Percentiles rank a stretch among this genome's conserved stretches.
These are phyloP conservation scores for Pleomassaria siparia DNA, from an alignment of 2,329 filamentous ascomycete genomes.

Conservation along the genomic window DNA sequence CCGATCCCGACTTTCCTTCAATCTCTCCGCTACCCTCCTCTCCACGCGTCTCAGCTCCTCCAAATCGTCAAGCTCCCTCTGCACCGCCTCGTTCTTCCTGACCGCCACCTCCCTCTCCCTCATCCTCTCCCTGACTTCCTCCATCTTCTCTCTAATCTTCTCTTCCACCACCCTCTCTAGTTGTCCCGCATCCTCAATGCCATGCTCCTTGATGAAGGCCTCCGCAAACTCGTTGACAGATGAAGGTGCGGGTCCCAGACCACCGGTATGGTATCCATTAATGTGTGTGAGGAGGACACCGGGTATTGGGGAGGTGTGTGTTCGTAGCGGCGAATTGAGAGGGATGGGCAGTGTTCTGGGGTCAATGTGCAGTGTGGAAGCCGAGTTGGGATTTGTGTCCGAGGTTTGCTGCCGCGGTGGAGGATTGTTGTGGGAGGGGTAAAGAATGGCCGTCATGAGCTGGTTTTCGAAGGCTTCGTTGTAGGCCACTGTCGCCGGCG, in stretches of 20 bases:
- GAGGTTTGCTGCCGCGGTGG: conserved; percentile 15
- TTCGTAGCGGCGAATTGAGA: conserved; percentile 46
- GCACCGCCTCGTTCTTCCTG: conserved; percentile 45
- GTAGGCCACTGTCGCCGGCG: conserved; percentile 48
- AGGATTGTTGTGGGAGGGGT: conserved; percentile 28
- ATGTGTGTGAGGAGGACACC: conserved; percentile 50
- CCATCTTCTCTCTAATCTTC: conserved; percentile 37
- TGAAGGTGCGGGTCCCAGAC: conserved; percentile 44
- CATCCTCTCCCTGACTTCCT: conserved; percentile 42
- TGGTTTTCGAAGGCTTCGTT: conserved; percentile 48
- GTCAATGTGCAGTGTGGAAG: conserved; percentile 26
- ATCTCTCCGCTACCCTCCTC: conserved; percentile 46
- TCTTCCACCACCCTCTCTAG: conserved; percentile 38
- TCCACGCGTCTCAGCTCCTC: conserved; percentile 49
- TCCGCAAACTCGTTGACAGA: conserved; percentile 41
- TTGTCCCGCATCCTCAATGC: conserved; percentile 37
- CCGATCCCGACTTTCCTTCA: conserved; percentile 42
- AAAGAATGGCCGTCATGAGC: conserved; percentile 44
- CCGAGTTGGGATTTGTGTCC: background rate
- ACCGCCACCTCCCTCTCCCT: conserved; percentile 43
- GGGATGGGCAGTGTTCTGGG: conserved; percentile 45
- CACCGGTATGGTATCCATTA: conserved; percentile 52
- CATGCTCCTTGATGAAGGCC: conserved; percentile 43
- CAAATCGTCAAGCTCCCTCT: conserved; percentile 47
- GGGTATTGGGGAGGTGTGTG: conserved; percentile 45